phyloP scores from a whole-genome alignment of 2,329 filamentous ascomycete genomes.

The Fusarium citri region DNA sequence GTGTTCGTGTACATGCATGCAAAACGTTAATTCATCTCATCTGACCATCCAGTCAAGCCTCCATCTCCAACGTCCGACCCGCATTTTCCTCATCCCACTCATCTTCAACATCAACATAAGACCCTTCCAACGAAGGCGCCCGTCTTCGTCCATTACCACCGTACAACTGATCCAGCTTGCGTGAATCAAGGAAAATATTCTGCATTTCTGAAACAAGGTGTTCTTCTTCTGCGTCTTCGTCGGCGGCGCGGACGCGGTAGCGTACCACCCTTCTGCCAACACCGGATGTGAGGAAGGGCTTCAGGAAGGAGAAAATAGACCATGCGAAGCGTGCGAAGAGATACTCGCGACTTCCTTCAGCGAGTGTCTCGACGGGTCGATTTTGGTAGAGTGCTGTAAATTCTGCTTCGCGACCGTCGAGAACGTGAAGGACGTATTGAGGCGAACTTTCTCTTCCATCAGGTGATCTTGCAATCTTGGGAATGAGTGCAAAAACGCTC shows the following conservation, averaged over 20 bases:
- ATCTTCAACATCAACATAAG: constrained; percentile 36
- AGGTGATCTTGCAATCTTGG: background rate
- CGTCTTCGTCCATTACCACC: constrained; percentile 12
- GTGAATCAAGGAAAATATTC: constrained; percentile 27
- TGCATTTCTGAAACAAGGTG: constrained; percentile 26
- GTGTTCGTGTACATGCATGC: background rate
- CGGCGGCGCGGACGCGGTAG: constrained; percentile 7
- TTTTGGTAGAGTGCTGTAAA: constrained; percentile 35
- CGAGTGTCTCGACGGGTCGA: constrained; percentile 9
- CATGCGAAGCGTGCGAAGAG: constrained; percentile 31
- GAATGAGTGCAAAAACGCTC: constrained; percentile 29
- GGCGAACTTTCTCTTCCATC: background rate
- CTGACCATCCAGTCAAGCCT: constrained; percentile 7
- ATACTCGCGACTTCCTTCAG: constrained; percentile 25
- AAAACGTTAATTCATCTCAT: background rate
- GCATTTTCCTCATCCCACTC: constrained; percentile 35
- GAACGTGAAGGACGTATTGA: constrained; percentile 27
- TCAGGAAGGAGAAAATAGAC: constrained; percentile 25
- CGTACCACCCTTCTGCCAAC: constrained; percentile 23
- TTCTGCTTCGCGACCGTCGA: constrained; percentile 27
- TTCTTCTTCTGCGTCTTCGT: constrained; percentile 25
- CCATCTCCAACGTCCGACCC: constrained; percentile 30
- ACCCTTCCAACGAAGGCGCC: constrained; percentile 13
- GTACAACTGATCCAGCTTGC: constrained; percentile 24
- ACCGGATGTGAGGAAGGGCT: constrained; percentile 29